A percentile compares a stretch with the other conserved stretches of the same genome.
Conservation (phyloP, 371 early-diverging fungal species). For the Umbelopsis sp. region DNA sequence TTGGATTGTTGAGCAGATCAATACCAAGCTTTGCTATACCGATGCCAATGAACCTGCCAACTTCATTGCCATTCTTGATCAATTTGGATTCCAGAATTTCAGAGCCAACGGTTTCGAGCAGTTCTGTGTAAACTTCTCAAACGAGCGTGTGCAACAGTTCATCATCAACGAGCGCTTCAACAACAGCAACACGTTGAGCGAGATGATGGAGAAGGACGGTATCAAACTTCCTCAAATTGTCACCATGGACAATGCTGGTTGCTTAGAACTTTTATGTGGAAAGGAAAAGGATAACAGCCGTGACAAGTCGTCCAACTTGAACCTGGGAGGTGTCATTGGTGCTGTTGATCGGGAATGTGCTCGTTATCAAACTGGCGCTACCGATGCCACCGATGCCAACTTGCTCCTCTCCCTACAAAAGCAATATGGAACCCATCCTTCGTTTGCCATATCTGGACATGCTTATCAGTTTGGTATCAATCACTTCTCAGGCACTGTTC, state of each 20-base stretch:
- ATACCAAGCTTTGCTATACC: constrained; percentile 68
- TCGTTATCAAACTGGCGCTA: constrained; percentile 43
- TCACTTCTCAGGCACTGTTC: constrained; percentile 75
- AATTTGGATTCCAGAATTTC: constrained; percentile 71
- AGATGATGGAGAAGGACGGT: constrained; percentile 35
- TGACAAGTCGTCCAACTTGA: constrained; percentile 32
- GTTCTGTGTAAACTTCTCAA: constrained; percentile 83
- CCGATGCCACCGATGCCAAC: constrained; percentile 57
- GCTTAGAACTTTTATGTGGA: constrained; percentile 60
- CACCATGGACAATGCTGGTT: constrained; percentile 65
- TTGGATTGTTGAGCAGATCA: constrained; percentile 80
- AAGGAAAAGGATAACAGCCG: constrained; percentile 35
- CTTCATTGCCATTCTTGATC: constrained; percentile 76
- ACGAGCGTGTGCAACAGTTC: constrained; percentile 82
- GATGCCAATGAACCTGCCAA: constrained; percentile 59
- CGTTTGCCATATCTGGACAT: constrained; percentile 39
- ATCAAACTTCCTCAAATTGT: constrained; percentile 49
- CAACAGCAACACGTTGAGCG: constrained; percentile 37
- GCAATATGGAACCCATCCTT: constrained; percentile 33
- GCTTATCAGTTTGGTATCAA: constrained; percentile 70
- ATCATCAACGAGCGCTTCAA: constrained; percentile 72
- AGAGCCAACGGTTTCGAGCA: constrained; percentile 74
- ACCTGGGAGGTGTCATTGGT: constrained; percentile 66
- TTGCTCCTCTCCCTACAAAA: constrained; percentile 43
- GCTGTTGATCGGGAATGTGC: constrained; percentile 64